Conservation (phyloP, 2,329 filamentous ascomycete genomes). For the Cladophialophora psammophila region DNA sequence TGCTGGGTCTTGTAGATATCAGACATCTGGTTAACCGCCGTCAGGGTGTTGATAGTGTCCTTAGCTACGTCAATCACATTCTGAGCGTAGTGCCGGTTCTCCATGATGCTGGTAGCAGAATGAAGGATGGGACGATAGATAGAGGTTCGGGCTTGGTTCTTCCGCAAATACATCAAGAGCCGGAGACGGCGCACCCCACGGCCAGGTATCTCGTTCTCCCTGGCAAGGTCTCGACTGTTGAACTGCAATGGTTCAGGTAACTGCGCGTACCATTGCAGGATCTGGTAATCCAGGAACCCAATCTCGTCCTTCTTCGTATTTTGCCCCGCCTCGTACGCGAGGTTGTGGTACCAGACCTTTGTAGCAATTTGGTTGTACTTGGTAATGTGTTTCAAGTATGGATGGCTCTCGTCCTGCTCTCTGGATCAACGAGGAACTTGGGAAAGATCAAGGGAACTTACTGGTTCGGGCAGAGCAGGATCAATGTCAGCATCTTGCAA, state of each 20-base stretch:
- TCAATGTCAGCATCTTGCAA: slow-evolving; percentile 88
- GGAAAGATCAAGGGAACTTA: slow-evolving; percentile 50
- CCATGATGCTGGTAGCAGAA: slow-evolving; percentile 80
- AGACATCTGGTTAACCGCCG: slow-evolving; percentile 66
- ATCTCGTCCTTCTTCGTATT: slow-evolving; percentile 77
- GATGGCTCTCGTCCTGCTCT: slow-evolving; percentile 55
- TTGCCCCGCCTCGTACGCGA: slow-evolving; percentile 70
- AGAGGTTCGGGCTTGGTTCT: slow-evolving; percentile 89
- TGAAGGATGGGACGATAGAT: slow-evolving; percentile 89
- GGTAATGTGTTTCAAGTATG: slow-evolving; percentile 84
- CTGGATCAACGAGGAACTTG: slow-evolving; percentile 29
- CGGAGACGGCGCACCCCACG: slow-evolving; percentile 73
- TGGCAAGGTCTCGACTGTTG: slow-evolving; percentile 56
- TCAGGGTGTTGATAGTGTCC: slow-evolving; percentile 68
- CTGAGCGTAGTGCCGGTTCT: slow-evolving; percentile 75
- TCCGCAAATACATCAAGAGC: slow-evolving; percentile 82
- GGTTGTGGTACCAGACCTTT: slow-evolving; percentile 84
- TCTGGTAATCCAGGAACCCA: slow-evolving; percentile 79
- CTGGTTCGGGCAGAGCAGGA: slow-evolving; percentile 77
- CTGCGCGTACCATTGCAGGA: slow-evolving; percentile 83
- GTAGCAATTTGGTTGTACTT: slow-evolving; percentile 82
- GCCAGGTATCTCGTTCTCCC: slow-evolving; percentile 55
- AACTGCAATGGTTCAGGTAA: slow-evolving; percentile 71
- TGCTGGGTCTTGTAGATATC: slow-evolving; percentile 71
- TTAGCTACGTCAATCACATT: slow-evolving; percentile 71